A percentile compares a stretch with the other conserved stretches of the same genome.
phyloP scores from a whole-genome alignment of 2,329 filamentous ascomycete species.

The Cercospora canescens region DNA sequence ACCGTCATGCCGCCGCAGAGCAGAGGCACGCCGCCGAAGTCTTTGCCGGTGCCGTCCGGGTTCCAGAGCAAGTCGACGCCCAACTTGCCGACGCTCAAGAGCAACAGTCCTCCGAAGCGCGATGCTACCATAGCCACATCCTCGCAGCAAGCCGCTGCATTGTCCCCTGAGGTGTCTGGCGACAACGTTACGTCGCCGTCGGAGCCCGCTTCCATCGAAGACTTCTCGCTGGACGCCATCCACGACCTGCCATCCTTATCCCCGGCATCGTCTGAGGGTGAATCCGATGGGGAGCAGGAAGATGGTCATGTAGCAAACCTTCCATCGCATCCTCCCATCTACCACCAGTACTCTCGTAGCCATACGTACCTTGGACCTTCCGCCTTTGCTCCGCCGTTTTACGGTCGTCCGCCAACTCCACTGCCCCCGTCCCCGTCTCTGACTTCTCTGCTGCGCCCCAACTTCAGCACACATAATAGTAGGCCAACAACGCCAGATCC shows the following conservation, averaged over 20 bases:
- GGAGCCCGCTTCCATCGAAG: slow-evolving; percentile 41
- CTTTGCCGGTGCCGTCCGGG: slow-evolving; percentile 36
- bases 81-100: slow-evolving; percentile 44
- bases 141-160: slow-evolving; percentile 12
- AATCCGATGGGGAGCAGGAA: slow-evolving; percentile 26
- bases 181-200: slow-evolving; percentile 39
- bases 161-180: slow-evolving; percentile 23
- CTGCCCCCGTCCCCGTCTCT: slow-evolving; percentile 89
- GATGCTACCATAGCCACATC: slow-evolving; percentile 14
- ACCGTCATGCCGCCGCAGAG: slow-evolving; percentile 39
- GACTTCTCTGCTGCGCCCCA: slow-evolving; percentile 79
- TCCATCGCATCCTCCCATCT: slow-evolving; percentile 41
- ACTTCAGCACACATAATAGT: slow-evolving; percentile 66
- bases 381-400: slow-evolving; percentile 80
- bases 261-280: slow-evolving; percentile 33
- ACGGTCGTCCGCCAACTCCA: slow-evolving; percentile 93
- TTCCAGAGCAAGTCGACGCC: slow-evolving; percentile 51
- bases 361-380: slow-evolving; percentile 46
- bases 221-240: slow-evolving; percentile 36
- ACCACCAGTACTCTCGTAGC: slow-evolving; percentile 44
- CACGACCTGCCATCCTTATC: slow-evolving; percentile 30
- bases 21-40: slow-evolving; percentile 38
- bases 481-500: slow-evolving; percentile 92
- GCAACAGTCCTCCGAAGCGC: slow-evolving; percentile 30
- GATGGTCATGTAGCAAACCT: slow-evolving; percentile 32